Evolutionary conservation across 2,329 filamentous ascomycete genomes (phyloP).

Genomic region (Clonostachys sp.): DNA sequence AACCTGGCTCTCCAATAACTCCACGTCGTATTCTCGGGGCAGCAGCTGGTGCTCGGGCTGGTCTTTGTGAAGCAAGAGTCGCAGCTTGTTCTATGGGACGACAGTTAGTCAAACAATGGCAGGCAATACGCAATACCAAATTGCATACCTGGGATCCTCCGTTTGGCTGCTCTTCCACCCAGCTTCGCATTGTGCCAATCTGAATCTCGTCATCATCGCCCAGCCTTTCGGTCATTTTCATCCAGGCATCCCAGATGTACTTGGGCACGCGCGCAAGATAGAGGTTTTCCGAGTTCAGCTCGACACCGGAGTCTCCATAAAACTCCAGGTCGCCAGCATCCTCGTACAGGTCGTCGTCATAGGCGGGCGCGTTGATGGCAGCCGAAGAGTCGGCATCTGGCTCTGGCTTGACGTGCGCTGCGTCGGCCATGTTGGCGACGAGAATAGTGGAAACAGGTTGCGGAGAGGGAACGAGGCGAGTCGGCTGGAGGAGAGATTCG

Average conservation of each 20-base stretch:
- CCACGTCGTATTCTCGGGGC: conserved; percentile 85
- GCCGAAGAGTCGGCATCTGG: conserved; percentile 36
- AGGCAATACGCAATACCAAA: not conserved
- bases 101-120: not conserved
- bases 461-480: too few species aligned
- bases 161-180: conserved; percentile 48
- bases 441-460: too few species aligned
- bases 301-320: conserved; percentile 34
- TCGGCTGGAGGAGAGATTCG: too few species aligned
- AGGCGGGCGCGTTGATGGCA: conserved; percentile 24
- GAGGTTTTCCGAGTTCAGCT: conserved; percentile 36
- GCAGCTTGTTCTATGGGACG: conserved; percentile 27
- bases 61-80: conserved; percentile 64
- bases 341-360: conserved; percentile 66
- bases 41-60: conserved; percentile 66
- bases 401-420: conserved; percentile 40
- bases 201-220: conserved; percentile 79
- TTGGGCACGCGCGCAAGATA: conserved; percentile 78
- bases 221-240: conserved; percentile 45
- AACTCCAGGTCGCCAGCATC: conserved; percentile 54
- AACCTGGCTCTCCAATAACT: conserved; percentile 58
- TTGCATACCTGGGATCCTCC: conserved; percentile 9
- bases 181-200: conserved; percentile 68
- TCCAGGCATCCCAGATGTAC: conserved; percentile 78
- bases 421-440: conserved; percentile 7